A percentile compares a stretch with the other conserved stretches of the same genome.
Evolutionary conservation across 2,329 filamentous ascomycete species (phyloP).

Genomic region (Exophiala phaeomuriformis): DNA sequence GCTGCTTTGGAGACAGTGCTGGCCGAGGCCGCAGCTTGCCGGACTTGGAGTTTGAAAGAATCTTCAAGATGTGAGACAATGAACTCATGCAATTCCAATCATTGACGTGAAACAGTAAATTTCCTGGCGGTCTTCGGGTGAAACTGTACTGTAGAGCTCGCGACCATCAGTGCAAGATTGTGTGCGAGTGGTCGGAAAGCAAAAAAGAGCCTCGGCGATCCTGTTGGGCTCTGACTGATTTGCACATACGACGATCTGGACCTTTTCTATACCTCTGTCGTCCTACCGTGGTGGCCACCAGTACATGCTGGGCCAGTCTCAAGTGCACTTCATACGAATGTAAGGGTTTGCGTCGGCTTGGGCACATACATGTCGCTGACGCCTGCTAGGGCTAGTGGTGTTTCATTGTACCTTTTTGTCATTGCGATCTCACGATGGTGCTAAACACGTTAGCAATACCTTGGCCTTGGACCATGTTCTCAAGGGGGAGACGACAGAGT

Average conservation of each 20-base stretch:
- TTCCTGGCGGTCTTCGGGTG: constrained; percentile 21
- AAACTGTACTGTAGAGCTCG: constrained; percentile 45
- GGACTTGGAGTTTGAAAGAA: constrained; percentile 16
- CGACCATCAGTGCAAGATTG: constrained; percentile 48
- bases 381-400: constrained; percentile 44
- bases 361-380: constrained; percentile 1
- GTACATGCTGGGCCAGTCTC: constrained; percentile 46
- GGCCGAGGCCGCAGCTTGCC: constrained; percentile 7
- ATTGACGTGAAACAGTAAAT: constrained; percentile 15
- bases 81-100: too few species aligned
- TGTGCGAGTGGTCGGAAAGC: constrained; percentile 43
- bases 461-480: constrained; percentile 45
- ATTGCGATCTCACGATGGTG: constrained; percentile 50
- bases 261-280: constrained; percentile 37
- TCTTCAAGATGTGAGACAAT: constrained; percentile 16
- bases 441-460: constrained; percentile 32
- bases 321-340: constrained; percentile 51
- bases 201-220: constrained; percentile 39
- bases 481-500: constrained; percentile 42
- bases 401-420: constrained; percentile 53
- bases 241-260: constrained; percentile 34
- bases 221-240: constrained; percentile 46
- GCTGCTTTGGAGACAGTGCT: constrained; percentile 12
- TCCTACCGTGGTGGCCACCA: constrained; percentile 21
- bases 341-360: constrained; percentile 27